A percentile compares a stretch with the other conserved stretches of the same genome.
Conservation (phyloP, 2,329 filamentous ascomycete species). For the Westerdykella ornata region DNA sequence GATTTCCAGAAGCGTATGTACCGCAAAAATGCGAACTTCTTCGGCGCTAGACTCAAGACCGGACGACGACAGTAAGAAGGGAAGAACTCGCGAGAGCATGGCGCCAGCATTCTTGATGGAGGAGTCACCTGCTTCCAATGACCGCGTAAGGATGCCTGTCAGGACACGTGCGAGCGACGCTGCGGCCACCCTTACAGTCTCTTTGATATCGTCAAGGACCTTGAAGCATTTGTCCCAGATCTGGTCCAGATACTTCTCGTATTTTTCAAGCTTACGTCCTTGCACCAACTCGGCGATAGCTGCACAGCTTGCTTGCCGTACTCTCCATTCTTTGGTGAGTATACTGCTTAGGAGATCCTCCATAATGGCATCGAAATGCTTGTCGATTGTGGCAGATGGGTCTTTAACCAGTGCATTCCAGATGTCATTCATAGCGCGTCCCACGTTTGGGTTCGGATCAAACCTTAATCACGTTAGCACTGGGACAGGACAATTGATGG, state of each 20-base stretch:
- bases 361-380: slow-evolving; percentile 83
- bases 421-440: slow-evolving; percentile 93
- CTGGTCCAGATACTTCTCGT: slow-evolving; percentile 74
- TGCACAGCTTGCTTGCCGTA: slow-evolving; percentile 83
- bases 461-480: slow-evolving; percentile 47
- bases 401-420: slow-evolving; percentile 97
- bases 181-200: slow-evolving; percentile 74
- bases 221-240: slow-evolving; percentile 85
- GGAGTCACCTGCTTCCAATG: slow-evolving; percentile 70
- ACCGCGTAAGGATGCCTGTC: slow-evolving; percentile 77
- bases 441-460: slow-evolving; percentile 88
- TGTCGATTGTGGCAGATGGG: slow-evolving; percentile 65
- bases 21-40: slow-evolving; percentile 77
- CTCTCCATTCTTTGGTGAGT: slow-evolving; percentile 85
- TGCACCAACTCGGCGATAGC: slow-evolving; percentile 84
- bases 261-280: slow-evolving; percentile 60
- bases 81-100: slow-evolving; percentile 80
- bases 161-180: slow-evolving; percentile 75
- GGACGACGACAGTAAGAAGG: slow-evolving; percentile 82
- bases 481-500: background rate
- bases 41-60: slow-evolving; percentile 83
- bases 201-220: slow-evolving; percentile 93
- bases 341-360: slow-evolving; percentile 79
- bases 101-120: slow-evolving; percentile 60
- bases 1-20: slow-evolving; percentile 76